Evolutionary conservation across 2,329 filamentous ascomycete genomes (phyloP).

Genomic region (Hypoxylon rubiginosum): DNA sequence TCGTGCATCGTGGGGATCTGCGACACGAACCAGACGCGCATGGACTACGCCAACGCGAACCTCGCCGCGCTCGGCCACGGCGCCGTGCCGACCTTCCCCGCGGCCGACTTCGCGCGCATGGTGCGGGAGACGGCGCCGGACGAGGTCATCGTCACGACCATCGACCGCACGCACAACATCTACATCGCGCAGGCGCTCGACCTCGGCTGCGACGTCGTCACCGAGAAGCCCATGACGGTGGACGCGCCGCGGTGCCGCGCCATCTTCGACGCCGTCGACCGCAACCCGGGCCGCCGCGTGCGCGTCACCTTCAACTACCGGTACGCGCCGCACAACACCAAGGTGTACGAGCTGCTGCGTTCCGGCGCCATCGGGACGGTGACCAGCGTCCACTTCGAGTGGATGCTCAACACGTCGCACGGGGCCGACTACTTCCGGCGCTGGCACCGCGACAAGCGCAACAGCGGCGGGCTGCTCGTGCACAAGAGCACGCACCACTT

Average conservation of each 20-base stretch:
- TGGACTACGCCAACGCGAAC: constrained; percentile 67
- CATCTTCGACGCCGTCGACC: constrained; percentile 68
- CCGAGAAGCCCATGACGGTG: constrained; percentile 75
- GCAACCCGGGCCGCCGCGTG: constrained; percentile 60
- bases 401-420: constrained; percentile 73
- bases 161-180: constrained; percentile 71
- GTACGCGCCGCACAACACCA: constrained; percentile 75
- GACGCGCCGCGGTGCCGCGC: constrained; percentile 66
- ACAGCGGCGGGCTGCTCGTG: constrained; percentile 70
- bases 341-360: constrained; percentile 66
- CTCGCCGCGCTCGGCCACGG: constrained; percentile 62
- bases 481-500: constrained; percentile 76
- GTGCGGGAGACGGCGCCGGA: constrained; percentile 68
- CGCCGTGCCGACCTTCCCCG: constrained; percentile 66
- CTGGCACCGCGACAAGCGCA: constrained; percentile 73
- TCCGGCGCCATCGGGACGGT: constrained; percentile 69
- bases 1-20: constrained; percentile 68
- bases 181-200: constrained; percentile 73
- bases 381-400: constrained; percentile 72
- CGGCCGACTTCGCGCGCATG: constrained; percentile 70
- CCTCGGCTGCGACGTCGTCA: constrained; percentile 71
- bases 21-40: constrained; percentile 71
- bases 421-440: constrained; percentile 74
- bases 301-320: constrained; percentile 75
- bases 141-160: constrained; percentile 73